These are phyloP conservation scores for Hypericum perforatum DNA, from an alignment of 345 rosid species.

Conservation along the genomic window DNA sequence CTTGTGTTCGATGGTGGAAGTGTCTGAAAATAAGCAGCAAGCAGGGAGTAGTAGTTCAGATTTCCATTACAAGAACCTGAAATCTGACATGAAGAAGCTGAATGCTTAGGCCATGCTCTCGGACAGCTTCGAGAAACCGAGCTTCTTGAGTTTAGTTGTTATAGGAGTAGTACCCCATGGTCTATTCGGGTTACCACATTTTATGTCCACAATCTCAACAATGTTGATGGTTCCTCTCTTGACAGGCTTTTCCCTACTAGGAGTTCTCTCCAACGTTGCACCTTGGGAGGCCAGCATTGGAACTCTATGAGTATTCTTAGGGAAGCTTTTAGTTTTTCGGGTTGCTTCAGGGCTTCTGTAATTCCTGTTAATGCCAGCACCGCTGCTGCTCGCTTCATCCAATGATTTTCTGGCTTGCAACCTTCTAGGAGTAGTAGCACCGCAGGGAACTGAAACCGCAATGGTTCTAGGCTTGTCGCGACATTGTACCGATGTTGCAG, in stretches of 20 bases:
- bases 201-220: conserved; percentile 82
- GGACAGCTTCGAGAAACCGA: conserved; percentile 83
- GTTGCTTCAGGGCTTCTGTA: conserved; percentile 22
- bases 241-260: conserved; percentile 37
- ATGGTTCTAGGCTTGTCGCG: conserved; percentile 29
- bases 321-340: conserved; percentile 37
- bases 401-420: conserved; percentile 45
- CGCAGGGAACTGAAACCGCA: conserved; percentile 44
- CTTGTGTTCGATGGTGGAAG: conserved; percentile 53
- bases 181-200: conserved; percentile 67
- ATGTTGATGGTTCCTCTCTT: conserved; percentile 48
- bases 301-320: conserved; percentile 32
- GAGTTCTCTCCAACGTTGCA: conserved; percentile 46
- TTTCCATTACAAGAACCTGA: conserved; percentile 2
- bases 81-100: conserved; percentile 21
- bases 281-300: conserved; percentile 67
- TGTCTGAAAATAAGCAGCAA: conserved; percentile 30
- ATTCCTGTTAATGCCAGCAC: conserved; percentile 22
- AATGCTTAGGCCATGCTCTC: conserved; percentile 54
- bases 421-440: conserved; percentile 43
- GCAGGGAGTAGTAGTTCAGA: conserved; percentile 23
- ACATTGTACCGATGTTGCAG: conserved; percentile 27
- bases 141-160: conserved; percentile 75
- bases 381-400: conserved; percentile 75
- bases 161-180: conserved; percentile 69